Conservation (phyloP, 768 basidiomycete genomes). For the Russula dissimulans region DNA sequence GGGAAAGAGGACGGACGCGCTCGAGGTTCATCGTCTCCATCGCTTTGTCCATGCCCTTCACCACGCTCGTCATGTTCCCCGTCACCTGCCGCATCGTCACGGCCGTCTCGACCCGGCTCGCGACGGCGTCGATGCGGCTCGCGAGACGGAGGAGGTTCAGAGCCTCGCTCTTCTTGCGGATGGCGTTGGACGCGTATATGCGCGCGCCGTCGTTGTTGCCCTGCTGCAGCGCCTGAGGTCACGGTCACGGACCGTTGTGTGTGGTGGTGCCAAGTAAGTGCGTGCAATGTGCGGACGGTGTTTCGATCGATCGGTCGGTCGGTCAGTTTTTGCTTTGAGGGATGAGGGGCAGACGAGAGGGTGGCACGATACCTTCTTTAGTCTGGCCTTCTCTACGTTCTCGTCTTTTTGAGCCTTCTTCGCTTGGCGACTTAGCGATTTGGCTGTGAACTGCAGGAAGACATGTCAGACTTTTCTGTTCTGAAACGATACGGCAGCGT, state of each 20-base stretch:
- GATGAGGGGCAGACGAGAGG: not conserved
- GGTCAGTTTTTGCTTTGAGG: not conserved
- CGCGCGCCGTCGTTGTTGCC: slow-evolving; percentile 95
- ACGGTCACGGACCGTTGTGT: no score
- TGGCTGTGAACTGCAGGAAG: slow-evolving; percentile 82
- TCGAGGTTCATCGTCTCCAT: slow-evolving; percentile 99
- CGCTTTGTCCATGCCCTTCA: slow-evolving; percentile 96
- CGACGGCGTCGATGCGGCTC: slow-evolving; percentile 93
- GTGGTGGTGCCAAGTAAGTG: no score
- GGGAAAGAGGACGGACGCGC: slow-evolving; percentile 46
- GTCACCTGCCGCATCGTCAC: slow-evolving; percentile 97
- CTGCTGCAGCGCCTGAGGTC: slow-evolving; percentile 78
- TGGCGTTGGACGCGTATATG: slow-evolving; percentile 97
- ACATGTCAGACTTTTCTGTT: not conserved
- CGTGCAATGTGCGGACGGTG: not conserved
- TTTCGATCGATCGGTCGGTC: no score
- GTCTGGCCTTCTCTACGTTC: slow-evolving; percentile 69
- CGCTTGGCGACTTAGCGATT: slow-evolving; percentile 87
- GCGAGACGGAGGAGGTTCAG: slow-evolving; percentile 85
- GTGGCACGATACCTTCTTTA: slow-evolving; percentile 77
- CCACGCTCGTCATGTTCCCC: slow-evolving; percentile 93
- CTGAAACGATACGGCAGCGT: no score
- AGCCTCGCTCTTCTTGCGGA: slow-evolving; percentile 93
- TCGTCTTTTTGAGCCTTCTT: slow-evolving; percentile 99
- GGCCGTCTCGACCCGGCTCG: slow-evolving; percentile 94